Evolutionary conservation across 2,329 filamentous ascomycete genomes (phyloP).

Genomic region (Aspergillus sp.): DNA sequence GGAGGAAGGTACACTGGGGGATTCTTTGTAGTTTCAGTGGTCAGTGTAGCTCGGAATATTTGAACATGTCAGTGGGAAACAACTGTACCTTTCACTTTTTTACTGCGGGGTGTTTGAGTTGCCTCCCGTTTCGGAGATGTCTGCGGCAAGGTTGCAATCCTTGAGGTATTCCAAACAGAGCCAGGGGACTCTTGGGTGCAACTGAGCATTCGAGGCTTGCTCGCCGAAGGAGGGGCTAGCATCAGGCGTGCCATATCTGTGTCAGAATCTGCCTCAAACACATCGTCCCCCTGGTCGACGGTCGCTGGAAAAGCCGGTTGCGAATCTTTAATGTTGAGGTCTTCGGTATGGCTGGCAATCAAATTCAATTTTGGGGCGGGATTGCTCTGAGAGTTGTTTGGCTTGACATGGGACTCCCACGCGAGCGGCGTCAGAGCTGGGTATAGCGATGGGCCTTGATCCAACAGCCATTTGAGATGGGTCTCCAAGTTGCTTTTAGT

Average conservation of each 20-base stretch:
- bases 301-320: constrained; percentile 4
- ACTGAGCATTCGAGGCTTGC: constrained; percentile 43
- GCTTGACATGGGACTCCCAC: constrained; percentile 22
- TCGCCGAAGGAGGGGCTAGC: constrained; percentile 40
- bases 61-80: too few relatives aligned
- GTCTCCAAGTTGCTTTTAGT: constrained; percentile 48
- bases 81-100: constrained; percentile 27
- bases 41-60: constrained; percentile 6
- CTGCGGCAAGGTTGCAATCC: constrained; percentile 15
- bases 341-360: constrained; percentile 6
- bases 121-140: constrained; percentile 9
- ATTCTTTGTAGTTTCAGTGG: constrained; percentile 11
- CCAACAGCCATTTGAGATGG: constrained; percentile 50
- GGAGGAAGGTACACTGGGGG: constrained; percentile 20
- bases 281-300: constrained; percentile 24
- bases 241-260: constrained; percentile 47
- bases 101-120: constrained; percentile 6
- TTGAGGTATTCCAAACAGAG: constrained; percentile 22
- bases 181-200: constrained; percentile 21
- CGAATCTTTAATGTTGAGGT: constrained; percentile 13
- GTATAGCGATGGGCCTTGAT: constrained; percentile 37
- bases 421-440: constrained; percentile 31
- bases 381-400: constrained; percentile 2
- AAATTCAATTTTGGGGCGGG: constrained; percentile 6
- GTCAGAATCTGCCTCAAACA: constrained; percentile 25